phyloP scores from a whole-genome alignment of 352 stramenopile species.

The Phytophthora hybrid region DNA sequence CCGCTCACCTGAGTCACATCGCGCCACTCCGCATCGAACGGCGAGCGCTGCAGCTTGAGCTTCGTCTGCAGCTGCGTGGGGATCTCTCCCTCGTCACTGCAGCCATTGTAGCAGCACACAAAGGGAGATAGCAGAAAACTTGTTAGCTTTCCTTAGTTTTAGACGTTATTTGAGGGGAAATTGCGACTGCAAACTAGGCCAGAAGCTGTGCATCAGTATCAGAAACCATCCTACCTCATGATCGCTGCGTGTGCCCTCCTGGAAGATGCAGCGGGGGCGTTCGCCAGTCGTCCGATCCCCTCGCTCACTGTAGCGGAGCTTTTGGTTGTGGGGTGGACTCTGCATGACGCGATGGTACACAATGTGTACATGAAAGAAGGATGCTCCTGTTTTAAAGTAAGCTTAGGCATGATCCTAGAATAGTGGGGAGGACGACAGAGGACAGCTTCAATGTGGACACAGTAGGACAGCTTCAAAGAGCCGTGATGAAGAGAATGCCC shows the following conservation, averaged over 20 bases:
- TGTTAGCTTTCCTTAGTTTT: conserved; percentile 35
- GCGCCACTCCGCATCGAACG: conserved; percentile 41
- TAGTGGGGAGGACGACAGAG: conserved; percentile 3
- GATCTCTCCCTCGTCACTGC: conserved; percentile 44
- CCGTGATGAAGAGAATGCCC: conserved; percentile 43
- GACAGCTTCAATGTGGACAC: not conserved
- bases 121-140: conserved; percentile 33
- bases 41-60: conserved; percentile 36
- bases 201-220: not conserved
- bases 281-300: conserved; percentile 26
- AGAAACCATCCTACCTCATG: conserved; percentile 32
- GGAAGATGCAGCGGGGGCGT: conserved; percentile 17
- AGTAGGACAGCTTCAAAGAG: not conserved
- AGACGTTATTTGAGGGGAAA: conserved; percentile 3
- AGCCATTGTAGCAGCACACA: conserved; percentile 25
- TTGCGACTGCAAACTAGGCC: conserved; percentile 6
- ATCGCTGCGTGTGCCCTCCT: conserved; percentile 10
- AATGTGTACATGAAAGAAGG: conserved; percentile 5
- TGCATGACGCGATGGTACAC: conserved; percentile 17
- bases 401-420: conserved; percentile 2
- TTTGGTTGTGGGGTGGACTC: conserved; percentile 25
- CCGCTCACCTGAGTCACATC: conserved; percentile 63
- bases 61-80: conserved; percentile 42
- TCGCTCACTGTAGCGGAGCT: conserved; percentile 4
- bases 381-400: not conserved